These are phyloP conservation scores for Metschnikowia reukaufii DNA, from an alignment of 805 yeast species.

Conservation along the genomic window DNA sequence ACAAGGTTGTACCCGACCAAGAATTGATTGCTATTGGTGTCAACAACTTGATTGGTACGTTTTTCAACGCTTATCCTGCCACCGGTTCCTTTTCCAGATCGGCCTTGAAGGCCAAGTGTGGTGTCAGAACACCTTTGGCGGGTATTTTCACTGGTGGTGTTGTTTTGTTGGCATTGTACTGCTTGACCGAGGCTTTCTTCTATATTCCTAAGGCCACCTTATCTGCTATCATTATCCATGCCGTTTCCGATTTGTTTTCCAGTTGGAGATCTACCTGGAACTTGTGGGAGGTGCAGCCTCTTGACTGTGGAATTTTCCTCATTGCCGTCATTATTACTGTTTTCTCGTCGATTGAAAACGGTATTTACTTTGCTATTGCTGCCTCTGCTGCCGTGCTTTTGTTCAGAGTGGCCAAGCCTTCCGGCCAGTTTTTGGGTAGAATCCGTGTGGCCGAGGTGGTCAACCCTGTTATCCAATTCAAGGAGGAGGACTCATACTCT, in stretches of 20 bases:
- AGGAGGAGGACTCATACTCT: conserved; percentile 19
- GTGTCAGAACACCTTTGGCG: conserved; percentile 91
- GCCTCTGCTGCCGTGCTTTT: conserved; percentile 76
- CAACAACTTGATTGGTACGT: conserved; percentile 85
- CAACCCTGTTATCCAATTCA: conserved; percentile 51
- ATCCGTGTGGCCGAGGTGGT: conserved; percentile 69
- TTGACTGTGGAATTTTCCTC: conserved; percentile 71
- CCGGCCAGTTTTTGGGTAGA: conserved; percentile 79
- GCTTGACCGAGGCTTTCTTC: conserved; percentile 78
- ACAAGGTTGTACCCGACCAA: conserved; percentile 89
- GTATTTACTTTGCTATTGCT: conserved; percentile 86
- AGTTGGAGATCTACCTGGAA: conserved; percentile 64
- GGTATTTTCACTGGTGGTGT: conserved; percentile 89
- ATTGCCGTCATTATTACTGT: conserved; percentile 74
- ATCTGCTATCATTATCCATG: conserved; percentile 87
- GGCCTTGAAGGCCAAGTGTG: conserved; percentile 92
- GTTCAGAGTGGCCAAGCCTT: conserved; percentile 75
- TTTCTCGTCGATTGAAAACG: conserved; percentile 78
- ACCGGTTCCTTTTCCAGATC: conserved; percentile 96
- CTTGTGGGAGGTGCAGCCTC: conserved; percentile 71
- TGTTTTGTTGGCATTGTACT: conserved; percentile 82
- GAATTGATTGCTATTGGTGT: conserved; percentile 93
- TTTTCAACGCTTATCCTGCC: conserved; percentile 91
- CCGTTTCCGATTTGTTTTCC: conserved; percentile 83
- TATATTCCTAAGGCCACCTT: conserved; percentile 89